These are phyloP conservation scores for Mallotus repandus DNA, from an alignment of 441 rosid species.

Conservation along the genomic window DNA sequence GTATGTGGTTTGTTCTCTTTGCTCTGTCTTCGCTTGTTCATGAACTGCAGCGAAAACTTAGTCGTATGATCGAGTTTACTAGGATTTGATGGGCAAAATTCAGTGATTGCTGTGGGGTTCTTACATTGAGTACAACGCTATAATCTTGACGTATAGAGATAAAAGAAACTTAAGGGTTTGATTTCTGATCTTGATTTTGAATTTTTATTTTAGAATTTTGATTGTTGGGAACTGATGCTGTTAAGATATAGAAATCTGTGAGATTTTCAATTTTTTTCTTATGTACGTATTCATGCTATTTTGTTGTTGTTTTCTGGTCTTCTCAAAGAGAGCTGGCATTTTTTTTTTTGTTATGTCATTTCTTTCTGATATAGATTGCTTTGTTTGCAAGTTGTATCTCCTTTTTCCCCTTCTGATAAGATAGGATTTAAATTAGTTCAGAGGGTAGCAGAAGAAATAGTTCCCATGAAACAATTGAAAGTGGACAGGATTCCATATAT, in stretches of 20 bases:
- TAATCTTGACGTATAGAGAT: neutral
- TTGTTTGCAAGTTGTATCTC: constrained; percentile 66
- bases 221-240: neutral
- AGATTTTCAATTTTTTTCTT: neutral
- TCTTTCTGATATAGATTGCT: constrained; percentile 2
- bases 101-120: neutral
- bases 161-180: neutral
- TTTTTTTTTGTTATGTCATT: neutral
- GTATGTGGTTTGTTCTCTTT: no score
- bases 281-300: no score
- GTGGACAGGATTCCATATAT: constrained; percentile 99
- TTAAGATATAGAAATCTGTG: neutral
- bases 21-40: no score
- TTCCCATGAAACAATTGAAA: constrained; percentile 97
- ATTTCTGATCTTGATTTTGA: neutral
- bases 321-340: no score
- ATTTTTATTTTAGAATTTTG: neutral
- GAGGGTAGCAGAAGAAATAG: constrained; percentile 85
- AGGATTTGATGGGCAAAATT: neutral
- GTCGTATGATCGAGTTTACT: no score
- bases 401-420: constrained; percentile 96
- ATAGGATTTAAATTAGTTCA: constrained; percentile 93
- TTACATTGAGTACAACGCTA: neutral
- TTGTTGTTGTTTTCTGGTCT: neutral
- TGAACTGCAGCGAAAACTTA: no score